A percentile compares a stretch with the other conserved stretches of the same genome.
Conservation (phyloP, 352 stramenopile genomes). For the Pythium scleroteichum region DNA sequence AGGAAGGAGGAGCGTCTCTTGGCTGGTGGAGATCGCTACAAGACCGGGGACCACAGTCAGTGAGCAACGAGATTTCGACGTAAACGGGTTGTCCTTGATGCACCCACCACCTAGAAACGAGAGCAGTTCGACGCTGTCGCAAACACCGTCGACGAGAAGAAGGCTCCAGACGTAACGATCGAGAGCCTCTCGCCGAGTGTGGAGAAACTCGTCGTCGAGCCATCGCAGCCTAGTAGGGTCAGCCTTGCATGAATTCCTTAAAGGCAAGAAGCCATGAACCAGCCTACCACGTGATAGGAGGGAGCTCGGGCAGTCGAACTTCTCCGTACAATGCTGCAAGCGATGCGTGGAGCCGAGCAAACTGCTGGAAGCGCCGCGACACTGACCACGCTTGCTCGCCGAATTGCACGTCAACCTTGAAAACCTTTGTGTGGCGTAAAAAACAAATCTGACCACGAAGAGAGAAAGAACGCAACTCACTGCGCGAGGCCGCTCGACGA, state of each 20-base stretch:
- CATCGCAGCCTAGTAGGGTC: constrained; percentile 29
- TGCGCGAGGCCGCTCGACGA: constrained; percentile 44
- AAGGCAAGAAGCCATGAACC: neutral
- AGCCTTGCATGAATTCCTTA: neutral
- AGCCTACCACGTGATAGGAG: constrained; percentile 43
- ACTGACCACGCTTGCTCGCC: constrained; percentile 47
- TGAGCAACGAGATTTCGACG: too few species aligned
- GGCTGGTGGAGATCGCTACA: constrained; percentile 11
- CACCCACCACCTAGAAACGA: constrained; percentile 56
- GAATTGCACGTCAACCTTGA: constrained; percentile 41
- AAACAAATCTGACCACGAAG: neutral
- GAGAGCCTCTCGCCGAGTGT: constrained; percentile 37
- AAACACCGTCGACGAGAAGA: constrained; percentile 41
- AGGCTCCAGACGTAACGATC: constrained; percentile 48
- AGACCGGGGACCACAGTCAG: neutral
- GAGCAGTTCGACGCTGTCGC: constrained; percentile 45
- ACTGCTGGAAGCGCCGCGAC: constrained; percentile 45
- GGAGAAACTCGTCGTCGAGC: constrained; percentile 44
- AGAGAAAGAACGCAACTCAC: constrained; percentile 17
- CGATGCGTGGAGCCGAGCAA: constrained; percentile 38
- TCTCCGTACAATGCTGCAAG: neutral
- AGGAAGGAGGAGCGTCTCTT: constrained; percentile 8
- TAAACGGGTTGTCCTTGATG: too few species aligned
- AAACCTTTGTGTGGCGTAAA: constrained; percentile 33
- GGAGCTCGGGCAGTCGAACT: constrained; percentile 31